A percentile compares a stretch with the other conserved stretches of the same genome.
phyloP scores from a whole-genome alignment of 306 rosid genomes.

The Glycine soja region DNA sequence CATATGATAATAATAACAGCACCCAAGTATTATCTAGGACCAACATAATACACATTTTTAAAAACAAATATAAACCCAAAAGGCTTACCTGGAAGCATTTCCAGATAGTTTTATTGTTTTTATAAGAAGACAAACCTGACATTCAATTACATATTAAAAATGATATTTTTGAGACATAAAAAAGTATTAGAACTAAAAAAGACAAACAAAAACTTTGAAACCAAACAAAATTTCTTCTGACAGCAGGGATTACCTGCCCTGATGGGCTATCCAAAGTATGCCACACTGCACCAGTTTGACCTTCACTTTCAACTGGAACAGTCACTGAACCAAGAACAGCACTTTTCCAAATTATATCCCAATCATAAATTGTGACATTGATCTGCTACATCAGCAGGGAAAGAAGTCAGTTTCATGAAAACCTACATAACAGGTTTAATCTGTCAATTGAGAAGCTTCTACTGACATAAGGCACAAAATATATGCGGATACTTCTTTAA shows the following conservation, averaged over 20 bases:
- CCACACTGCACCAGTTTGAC: conserved; percentile 90
- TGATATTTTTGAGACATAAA: no score
- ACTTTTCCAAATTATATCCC: conserved; percentile 94
- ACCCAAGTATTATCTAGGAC: conserved; percentile 29
- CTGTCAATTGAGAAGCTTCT: conserved; percentile 47
- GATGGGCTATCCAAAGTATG: conserved; percentile 80
- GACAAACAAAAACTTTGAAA: conserved; percentile 31
- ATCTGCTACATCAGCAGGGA: conserved; percentile 72
- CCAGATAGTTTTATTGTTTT: conserved; percentile 64
- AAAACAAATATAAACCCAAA: conserved; percentile 41
- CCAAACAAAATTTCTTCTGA: conserved; percentile 37
- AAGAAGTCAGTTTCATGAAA: conserved; percentile 60
- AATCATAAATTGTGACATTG: conserved; percentile 81
- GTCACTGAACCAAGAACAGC: conserved; percentile 90
- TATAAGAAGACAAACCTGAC: conserved; percentile 87
- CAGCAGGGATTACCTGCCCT: conserved; percentile 75
- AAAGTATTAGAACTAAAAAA: no score
- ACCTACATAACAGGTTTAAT: conserved; percentile 48
- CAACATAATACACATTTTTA: conserved; percentile 2
- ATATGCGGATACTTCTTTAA: conserved; percentile 20
- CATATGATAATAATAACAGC: conserved; percentile 34
- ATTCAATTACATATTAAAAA: conserved; percentile 34
- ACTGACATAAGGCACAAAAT: conserved; percentile 16
- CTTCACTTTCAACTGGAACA: conserved; percentile 84
- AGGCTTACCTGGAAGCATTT: conserved; percentile 74